These are phyloP conservation scores for Fraxinus floribunda DNA, from an alignment of 305 asterid genomes.

Conservation along the genomic window DNA sequence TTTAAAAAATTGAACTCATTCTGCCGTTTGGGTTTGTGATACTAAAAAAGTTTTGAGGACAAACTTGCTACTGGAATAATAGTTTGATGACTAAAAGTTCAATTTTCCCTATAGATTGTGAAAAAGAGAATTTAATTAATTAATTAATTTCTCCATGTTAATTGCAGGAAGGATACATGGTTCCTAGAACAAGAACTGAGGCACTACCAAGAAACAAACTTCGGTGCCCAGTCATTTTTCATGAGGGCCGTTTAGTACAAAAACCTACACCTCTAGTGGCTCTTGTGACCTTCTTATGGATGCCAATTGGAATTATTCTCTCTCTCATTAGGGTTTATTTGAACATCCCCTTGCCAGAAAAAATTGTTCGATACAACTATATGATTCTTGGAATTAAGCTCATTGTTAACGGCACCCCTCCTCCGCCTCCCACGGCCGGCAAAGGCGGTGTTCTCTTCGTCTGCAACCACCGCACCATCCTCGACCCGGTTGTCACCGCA, in stretches of 20 bases:
- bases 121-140: neutral
- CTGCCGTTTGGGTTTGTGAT: neutral
- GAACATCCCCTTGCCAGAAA: conserved; percentile 72
- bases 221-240: conserved; percentile 67
- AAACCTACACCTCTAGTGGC: conserved; percentile 79
- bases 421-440: conserved; percentile 66
- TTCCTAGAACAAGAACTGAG: conserved; percentile 50
- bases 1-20: neutral
- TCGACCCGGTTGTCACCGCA: conserved; percentile 83
- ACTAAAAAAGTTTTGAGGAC: neutral
- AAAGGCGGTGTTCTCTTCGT: conserved; percentile 74
- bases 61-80: neutral
- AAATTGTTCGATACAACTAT: conserved; percentile 58
- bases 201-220: conserved; percentile 71
- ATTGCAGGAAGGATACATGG: conserved; percentile 82
- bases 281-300: conserved; percentile 66
- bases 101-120: neutral
- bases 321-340: conserved; percentile 62
- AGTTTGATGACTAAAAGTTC: neutral
- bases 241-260: conserved; percentile 83
- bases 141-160: neutral
- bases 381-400: conserved; percentile 72
- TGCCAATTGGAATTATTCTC: conserved; percentile 70
- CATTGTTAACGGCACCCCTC: conserved; percentile 74
- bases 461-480: conserved; percentile 88